phyloP scores from a whole-genome alignment of 2,329 filamentous ascomycete genomes.

The Aspergillus persii region DNA sequence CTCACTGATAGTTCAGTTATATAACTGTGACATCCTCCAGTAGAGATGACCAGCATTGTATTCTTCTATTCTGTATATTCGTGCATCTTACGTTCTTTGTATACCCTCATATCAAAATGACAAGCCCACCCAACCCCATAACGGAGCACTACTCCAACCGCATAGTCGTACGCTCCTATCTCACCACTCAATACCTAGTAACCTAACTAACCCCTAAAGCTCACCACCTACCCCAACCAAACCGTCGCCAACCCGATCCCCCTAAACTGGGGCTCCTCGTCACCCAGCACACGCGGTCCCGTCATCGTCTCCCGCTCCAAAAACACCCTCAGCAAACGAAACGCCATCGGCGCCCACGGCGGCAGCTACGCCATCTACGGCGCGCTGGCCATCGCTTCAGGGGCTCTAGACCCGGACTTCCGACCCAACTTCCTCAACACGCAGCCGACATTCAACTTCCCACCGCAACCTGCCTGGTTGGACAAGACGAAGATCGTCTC shows the following conservation, averaged over 20 bases:
- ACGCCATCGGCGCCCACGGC: slow-evolving; percentile 66
- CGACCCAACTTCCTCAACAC: slow-evolving; percentile 75
- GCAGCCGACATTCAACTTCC: slow-evolving; percentile 80
- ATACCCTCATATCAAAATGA: background rate
- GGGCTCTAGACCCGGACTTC: slow-evolving; percentile 77
- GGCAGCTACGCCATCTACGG: slow-evolving; percentile 93
- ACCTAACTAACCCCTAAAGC: slow-evolving; percentile 10
- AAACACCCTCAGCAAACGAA: slow-evolving; percentile 19
- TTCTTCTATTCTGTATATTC: background rate
- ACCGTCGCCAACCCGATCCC: slow-evolving; percentile 82
- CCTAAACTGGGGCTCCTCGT: slow-evolving; percentile 78
- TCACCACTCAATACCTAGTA: background rate
- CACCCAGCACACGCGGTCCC: slow-evolving; percentile 71
- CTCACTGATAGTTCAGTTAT: background rate
- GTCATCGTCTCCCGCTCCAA: slow-evolving; percentile 65
- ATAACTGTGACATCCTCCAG: background rate
- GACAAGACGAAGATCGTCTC: slow-evolving; percentile 88
- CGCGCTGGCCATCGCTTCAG: slow-evolving; percentile 83
- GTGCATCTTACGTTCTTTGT: background rate
- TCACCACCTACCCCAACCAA: slow-evolving; percentile 84
- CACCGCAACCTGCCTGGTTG: slow-evolving; percentile 81
- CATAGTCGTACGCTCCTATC: slow-evolving; percentile 9
- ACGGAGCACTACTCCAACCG: slow-evolving; percentile 9
- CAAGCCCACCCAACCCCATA: background rate
- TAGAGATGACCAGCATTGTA: background rate